phyloP scores from a whole-genome alignment of 208 protist species.

The Leishmania amazonensis region DNA sequence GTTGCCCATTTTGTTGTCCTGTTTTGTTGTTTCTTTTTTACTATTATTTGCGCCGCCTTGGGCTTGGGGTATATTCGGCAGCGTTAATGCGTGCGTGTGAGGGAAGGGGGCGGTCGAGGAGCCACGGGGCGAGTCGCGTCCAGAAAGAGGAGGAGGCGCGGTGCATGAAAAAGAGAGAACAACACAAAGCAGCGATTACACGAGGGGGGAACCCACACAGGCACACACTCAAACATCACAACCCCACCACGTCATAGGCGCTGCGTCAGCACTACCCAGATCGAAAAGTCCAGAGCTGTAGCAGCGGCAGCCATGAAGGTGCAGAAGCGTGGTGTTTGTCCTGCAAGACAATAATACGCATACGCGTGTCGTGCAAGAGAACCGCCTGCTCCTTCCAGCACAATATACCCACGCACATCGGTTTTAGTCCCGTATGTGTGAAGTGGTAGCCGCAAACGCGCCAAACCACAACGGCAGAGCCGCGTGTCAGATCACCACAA shows the following conservation, averaged over 20 bases:
- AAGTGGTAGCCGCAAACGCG: background rate
- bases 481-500: background rate
- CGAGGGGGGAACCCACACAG: background rate
- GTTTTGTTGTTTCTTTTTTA: too few species aligned
- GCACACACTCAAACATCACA: background rate
- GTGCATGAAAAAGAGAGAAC: background rate
- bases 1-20: background rate
- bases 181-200: too few species aligned
- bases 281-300: background rate
- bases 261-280: background rate
- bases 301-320: background rate
- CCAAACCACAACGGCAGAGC: background rate
- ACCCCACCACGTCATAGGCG: background rate
- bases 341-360: background rate
- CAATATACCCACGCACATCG: background rate
- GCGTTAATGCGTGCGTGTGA: conserved; percentile 2
- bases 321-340: background rate
- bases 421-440: background rate
- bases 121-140: background rate
- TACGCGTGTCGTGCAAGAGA: background rate
- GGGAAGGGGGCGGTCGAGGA: background rate
- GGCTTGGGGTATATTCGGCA: background rate
- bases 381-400: background rate
- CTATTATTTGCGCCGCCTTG: background rate
- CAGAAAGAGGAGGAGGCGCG: background rate